Base-by-base conservation (phyloP, 306 rosid genomes). In the Spatholobus suberectus region DNA sequence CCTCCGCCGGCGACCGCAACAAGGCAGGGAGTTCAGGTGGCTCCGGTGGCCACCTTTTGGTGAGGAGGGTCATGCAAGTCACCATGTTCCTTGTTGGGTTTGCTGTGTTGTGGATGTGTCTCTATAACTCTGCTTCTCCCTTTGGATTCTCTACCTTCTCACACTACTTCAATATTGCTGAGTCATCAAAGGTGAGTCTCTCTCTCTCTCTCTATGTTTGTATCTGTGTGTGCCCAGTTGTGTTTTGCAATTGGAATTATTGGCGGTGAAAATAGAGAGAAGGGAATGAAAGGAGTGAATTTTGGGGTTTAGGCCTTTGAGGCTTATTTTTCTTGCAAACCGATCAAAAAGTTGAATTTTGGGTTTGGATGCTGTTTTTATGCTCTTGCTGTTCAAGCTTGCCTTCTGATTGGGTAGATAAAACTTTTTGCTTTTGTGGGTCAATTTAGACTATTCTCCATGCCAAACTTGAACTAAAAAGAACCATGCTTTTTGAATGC, bases 91-190 rank as follows among this genome's bases (percentile, higher is more conserved):
- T 89, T 59, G 70, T 87, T 18, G 93, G 86, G 13, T 52, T 86
- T 51, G 79, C 21, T 10, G 81, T 84, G 27, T 37, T 85, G 49
- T 80, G 78, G 84, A 14, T 88, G 26, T 24, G 84, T 77, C 46
- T 87, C 40, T 81, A 43, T 5, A 85, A 77, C 67, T 35, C 85
- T 41, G 83, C 79, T 43, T 47, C 76, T 49, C 87, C 90, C 29
- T 83, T 85, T 34, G 82, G 76, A n/a, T 83, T 89, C 66, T 77
- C 81, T 15, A n/a, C 72, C 26, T 57, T 74, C 73, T 81, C 88
- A 8, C 41, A 37, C 69, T 57, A 85, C 77, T 57, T 75, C 74
- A 26, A 76, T n/a, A n/a, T n/a, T n/a, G n/a, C n/a, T 77, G 10
- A 9, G 4, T 88, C 88, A 4, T 2, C 76, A 17, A 29, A 67